A percentile compares a stretch with the other conserved stretches of the same genome.
Evolutionary conservation across 2,329 filamentous ascomycete species (phyloP).

Genomic region (Xylaria arbuscula): DNA sequence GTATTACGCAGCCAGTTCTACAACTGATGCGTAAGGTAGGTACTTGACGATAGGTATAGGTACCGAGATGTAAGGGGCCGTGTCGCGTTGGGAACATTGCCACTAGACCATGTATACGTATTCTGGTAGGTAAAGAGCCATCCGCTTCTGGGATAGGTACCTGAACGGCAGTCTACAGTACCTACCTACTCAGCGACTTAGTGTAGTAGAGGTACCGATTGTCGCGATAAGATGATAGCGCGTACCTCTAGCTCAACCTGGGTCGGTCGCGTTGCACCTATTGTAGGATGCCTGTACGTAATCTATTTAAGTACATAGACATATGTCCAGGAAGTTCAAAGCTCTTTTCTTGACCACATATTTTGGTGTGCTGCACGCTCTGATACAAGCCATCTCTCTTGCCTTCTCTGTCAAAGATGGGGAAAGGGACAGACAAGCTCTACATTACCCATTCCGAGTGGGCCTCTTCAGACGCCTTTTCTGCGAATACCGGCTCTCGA

Average conservation of each 20-base stretch:
- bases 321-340: neutral
- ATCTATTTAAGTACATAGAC: neutral
- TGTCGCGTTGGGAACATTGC: neutral
- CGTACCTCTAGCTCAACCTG: neutral
- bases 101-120: neutral
- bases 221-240: conserved; percentile 9
- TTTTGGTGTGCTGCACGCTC: neutral
- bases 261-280: neutral
- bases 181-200: neutral
- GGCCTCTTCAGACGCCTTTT: conserved; percentile 90
- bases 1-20: conserved; percentile 30
- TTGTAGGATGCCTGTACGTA: neutral
- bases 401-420: conserved; percentile 51
- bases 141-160: neutral
- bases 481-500: conserved; percentile 77
- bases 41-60: neutral
- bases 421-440: conserved; percentile 67
- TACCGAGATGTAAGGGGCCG: neutral
- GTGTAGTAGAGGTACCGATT: neutral
- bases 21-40: neutral
- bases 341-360: neutral
- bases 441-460: conserved; percentile 97
- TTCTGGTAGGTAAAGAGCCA: neutral
- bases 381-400: neutral
- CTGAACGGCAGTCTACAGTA: neutral